A percentile compares a stretch with the other conserved stretches of the same genome.
Evolutionary conservation across 768 basidiomycete species (phyloP).

Genomic region (Lenzites betulinus): DNA sequence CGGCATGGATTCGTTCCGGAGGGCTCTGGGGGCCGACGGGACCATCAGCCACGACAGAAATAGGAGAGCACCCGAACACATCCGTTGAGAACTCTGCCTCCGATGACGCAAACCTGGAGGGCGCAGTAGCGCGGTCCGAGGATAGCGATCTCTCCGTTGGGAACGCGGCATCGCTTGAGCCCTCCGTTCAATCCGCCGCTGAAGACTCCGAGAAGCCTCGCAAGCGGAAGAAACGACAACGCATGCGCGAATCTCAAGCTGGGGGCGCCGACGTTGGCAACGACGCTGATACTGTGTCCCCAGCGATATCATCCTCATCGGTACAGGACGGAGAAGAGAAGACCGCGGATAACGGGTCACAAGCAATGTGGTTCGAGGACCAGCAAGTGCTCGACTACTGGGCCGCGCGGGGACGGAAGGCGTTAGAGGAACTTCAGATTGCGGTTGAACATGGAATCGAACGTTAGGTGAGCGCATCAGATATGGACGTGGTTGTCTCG

Average conservation of each 20-base stretch:
- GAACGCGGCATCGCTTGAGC: not conserved
- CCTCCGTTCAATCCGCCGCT: not conserved
- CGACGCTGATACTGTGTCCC: conserved; percentile 8
- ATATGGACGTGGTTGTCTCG: too few relatives aligned
- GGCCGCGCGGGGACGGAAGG: conserved; percentile 52
- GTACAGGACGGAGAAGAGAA: not conserved
- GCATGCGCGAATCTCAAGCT: not conserved
- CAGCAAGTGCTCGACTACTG: conserved; percentile 45
- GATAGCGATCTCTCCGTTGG: conserved; percentile 8
- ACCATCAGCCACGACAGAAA: not conserved
- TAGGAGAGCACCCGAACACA: not conserved
- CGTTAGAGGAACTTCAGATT: conserved; percentile 52
- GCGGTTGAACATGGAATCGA: conserved; percentile 44
- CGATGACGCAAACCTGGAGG: not conserved
- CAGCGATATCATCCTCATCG: not conserved
- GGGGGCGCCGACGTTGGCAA: conserved; percentile 10
- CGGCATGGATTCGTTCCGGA: conserved; percentile 64
- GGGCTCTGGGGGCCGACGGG: conserved; percentile 43
- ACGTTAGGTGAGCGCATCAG: conserved; percentile 21
- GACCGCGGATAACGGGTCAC: not conserved
- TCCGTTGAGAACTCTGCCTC: not conserved
- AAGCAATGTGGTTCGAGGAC: conserved; percentile 56
- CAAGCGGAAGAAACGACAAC: conserved; percentile 15
- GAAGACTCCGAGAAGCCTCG: not conserved
- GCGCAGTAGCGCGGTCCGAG: not conserved